A percentile compares a stretch with the other conserved stretches of the same genome.
phyloP scores from a whole-genome alignment of 1,284 basidiomycete species.

The Filobasidium uniguttulatum region DNA sequence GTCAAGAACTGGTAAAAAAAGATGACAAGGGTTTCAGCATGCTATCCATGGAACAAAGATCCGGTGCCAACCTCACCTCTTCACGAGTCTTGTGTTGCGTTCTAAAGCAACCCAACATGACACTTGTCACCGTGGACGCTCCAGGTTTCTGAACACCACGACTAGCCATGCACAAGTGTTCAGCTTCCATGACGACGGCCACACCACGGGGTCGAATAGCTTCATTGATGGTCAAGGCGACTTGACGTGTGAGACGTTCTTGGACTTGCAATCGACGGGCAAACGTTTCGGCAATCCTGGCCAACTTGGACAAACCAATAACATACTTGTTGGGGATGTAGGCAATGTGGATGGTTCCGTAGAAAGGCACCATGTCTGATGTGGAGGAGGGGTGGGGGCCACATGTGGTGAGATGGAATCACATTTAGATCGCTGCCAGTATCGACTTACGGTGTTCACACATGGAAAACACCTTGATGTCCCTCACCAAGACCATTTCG shows the following conservation, averaged over 20 bases:
- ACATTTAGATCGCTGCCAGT: too few species aligned
- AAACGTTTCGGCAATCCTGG: slow-evolving; percentile 94
- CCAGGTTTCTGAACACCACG: slow-evolving; percentile 98
- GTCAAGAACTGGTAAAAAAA: slow-evolving; percentile 47
- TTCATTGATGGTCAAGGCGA: slow-evolving; percentile 92
- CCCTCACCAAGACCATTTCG: slow-evolving; percentile 97
- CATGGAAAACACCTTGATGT: slow-evolving; percentile 92
- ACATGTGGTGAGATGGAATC: background rate
- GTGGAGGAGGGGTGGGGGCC: background rate
- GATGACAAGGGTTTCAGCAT: background rate
- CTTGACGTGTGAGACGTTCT: slow-evolving; percentile 93
- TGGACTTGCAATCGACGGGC: slow-evolving; percentile 91
- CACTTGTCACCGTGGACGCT: slow-evolving; percentile 88
- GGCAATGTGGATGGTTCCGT: slow-evolving; percentile 75
- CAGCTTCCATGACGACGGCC: slow-evolving; percentile 98
- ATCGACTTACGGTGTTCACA: slow-evolving; percentile 74
- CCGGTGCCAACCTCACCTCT: slow-evolving; percentile 40
- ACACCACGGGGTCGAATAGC: slow-evolving; percentile 94
- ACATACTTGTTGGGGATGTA: slow-evolving; percentile 96
- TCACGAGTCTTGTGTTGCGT: slow-evolving; percentile 94
- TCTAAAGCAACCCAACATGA: slow-evolving; percentile 97
- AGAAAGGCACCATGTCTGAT: slow-evolving; percentile 80
- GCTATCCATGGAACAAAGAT: too few species aligned
- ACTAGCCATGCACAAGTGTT: slow-evolving; percentile 99
- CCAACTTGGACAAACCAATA: slow-evolving; percentile 92